Conservation (phyloP, 2,329 filamentous ascomycete species). For the Alternaria triticina region DNA sequence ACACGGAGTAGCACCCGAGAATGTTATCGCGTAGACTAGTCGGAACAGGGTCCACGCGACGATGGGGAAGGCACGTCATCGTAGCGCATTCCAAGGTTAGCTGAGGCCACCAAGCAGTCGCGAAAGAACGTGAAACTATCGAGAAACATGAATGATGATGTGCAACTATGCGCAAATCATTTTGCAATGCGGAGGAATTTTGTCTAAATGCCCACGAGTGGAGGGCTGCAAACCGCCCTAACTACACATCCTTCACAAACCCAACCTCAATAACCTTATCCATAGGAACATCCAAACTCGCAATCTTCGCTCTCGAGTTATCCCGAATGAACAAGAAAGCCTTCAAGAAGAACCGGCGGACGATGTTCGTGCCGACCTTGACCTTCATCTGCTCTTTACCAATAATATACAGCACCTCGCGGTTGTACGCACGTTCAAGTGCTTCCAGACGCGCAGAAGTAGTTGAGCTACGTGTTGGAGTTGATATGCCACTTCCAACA, state of each 20-base stretch:
- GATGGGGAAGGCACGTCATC: not conserved
- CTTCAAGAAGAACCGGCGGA: slow-evolving; percentile 57
- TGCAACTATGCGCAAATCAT: no score
- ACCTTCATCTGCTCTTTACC: slow-evolving; percentile 60
- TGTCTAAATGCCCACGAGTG: no score
- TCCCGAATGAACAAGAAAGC: slow-evolving; percentile 70
- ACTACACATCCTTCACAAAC: slow-evolving; percentile 72
- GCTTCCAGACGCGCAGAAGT: slow-evolving; percentile 39
- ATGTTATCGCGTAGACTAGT: no score
- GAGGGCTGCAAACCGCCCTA: no score
- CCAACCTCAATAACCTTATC: slow-evolving; percentile 72
- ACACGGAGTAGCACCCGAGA: no score
- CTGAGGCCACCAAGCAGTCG: no score
- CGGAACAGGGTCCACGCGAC: not conserved
- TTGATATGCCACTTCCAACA: slow-evolving; percentile 15
- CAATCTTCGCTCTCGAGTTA: slow-evolving; percentile 70
- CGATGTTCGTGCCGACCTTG: slow-evolving; percentile 48
- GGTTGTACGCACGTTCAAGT: slow-evolving; percentile 53
- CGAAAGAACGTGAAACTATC: no score
- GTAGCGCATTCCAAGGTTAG: no score
- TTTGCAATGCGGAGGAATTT: no score
- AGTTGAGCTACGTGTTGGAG: slow-evolving; percentile 23
- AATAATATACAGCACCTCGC: slow-evolving; percentile 59
- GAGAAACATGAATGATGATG: no score
- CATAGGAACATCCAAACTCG: slow-evolving; percentile 64